Percentiles rank a stretch among this genome's conserved stretches.
These are phyloP conservation scores for Ceratocystis variospora DNA, from an alignment of 2,329 filamentous ascomycete genomes.

Conservation along the genomic window DNA sequence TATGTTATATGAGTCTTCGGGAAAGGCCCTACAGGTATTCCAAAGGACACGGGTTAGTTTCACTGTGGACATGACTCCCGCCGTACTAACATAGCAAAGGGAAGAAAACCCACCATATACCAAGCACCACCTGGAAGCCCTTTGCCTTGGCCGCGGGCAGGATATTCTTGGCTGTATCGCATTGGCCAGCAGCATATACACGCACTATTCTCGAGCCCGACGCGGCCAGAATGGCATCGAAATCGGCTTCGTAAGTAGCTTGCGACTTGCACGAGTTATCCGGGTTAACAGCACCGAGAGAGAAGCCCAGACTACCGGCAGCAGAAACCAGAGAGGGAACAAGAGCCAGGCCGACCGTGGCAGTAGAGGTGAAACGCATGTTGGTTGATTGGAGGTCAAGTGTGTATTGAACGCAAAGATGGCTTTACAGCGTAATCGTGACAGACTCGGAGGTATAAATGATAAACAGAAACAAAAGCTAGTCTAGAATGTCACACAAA, in stretches of 20 bases:
- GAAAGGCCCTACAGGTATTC: conserved; percentile 39
- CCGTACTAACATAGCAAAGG: background rate
- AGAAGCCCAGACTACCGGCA: conserved; percentile 42
- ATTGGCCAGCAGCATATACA: conserved; percentile 53
- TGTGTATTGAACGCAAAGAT: background rate
- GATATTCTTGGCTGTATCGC: conserved; percentile 48
- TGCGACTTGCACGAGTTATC: conserved; percentile 48
- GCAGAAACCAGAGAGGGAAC: conserved; percentile 29
- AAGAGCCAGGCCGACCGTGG: conserved; percentile 19
- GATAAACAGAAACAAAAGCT: background rate
- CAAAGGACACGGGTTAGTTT: background rate
- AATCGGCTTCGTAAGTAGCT: conserved; percentile 51
- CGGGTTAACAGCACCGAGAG: conserved; percentile 49
- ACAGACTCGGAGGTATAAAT: background rate
- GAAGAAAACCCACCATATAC: conserved; percentile 43
- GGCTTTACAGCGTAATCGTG: background rate
- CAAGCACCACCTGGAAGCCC: conserved; percentile 54
- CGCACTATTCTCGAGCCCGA: conserved; percentile 44
- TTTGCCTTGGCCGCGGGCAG: conserved; percentile 51
- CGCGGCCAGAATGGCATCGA: conserved; percentile 42
- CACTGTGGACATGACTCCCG: background rate
- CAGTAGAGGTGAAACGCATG: conserved; percentile 18
- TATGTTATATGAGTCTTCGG: conserved; percentile 44
- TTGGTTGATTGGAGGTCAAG: background rate
- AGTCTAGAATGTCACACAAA: background rate